Percentiles rank a stretch among this genome's conserved stretches.
Conservation (phyloP, 1,139 yeast genomes). For the Ogataea hybrid region DNA sequence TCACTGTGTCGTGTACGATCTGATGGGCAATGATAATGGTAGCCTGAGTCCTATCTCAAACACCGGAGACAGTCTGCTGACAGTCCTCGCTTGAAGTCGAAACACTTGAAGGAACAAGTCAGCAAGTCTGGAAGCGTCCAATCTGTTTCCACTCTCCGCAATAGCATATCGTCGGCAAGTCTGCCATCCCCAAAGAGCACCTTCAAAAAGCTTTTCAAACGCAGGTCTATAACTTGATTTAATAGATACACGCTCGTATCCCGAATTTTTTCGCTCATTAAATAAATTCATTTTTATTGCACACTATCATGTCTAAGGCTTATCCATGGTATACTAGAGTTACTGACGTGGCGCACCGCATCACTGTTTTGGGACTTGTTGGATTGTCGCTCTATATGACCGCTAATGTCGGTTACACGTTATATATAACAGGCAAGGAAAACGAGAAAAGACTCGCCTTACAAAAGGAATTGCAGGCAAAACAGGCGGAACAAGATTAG, state of each 20-base stretch:
- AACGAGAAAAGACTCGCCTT: constrained; percentile 41
- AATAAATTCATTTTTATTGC: constrained; percentile 1
- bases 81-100: neutral
- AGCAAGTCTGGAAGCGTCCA: constrained; percentile 22
- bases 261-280: neutral
- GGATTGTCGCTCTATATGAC: constrained; percentile 65
- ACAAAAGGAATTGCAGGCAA: constrained; percentile 32
- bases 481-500: constrained; percentile 22
- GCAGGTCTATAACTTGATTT: constrained; percentile 10
- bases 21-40: constrained; percentile 2
- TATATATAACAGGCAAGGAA: constrained; percentile 56
- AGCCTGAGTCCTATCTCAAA: neutral
- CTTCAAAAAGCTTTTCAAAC: constrained; percentile 24
- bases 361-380: constrained; percentile 72
- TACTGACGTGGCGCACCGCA: constrained; percentile 81
- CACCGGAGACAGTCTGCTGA: constrained; percentile 5
- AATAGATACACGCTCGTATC: constrained; percentile 8
- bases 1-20: constrained; percentile 18
- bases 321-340: constrained; percentile 73
- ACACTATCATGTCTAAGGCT: constrained; percentile 12
- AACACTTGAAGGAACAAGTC: constrained; percentile 7
- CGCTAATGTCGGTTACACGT: constrained; percentile 60
- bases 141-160: constrained; percentile 16
- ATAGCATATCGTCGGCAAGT: neutral
- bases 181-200: constrained; percentile 16